Evolutionary conservation across 805 yeast genomes (phyloP), one percentile per base, ranked within the genome.

Genomic region (Hanseniaspora pseudoguilliermondii): DNA sequence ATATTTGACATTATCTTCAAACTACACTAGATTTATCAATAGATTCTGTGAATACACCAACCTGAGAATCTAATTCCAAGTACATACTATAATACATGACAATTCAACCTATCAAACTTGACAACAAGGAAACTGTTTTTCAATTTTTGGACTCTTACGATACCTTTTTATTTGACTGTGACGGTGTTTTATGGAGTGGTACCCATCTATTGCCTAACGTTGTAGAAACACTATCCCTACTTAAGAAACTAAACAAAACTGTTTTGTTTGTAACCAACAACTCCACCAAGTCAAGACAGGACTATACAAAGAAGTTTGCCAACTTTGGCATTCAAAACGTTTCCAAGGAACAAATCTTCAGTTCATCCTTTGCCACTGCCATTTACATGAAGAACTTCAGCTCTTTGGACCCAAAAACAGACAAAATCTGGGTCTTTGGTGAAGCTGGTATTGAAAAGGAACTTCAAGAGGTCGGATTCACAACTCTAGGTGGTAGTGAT

Each of bases 181-280:
- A 93, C 66, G 98, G 98, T 35, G 98, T 93, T 5, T 74, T 93
- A 58, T 93, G 98, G 98, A 71, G 85, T 49, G 97, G 97, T 2
- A 81, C 79, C 59, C 86, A 82, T 60, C 69, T 87, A 25, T 74
- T 93, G 49, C 97, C 97, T 7, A 72, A 78, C 18, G 85, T 87
- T 1, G 75, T 73, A 13, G 97, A 93, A 66, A 85, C 96, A 0
- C 68, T 93, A 43, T 74, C 75, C 10, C 65, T 84, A 43, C 72
- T 93, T 60, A 76, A 63, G 47, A 60, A 62, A 25, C 48, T 68
- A 29, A 78, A 79, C 40, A 93, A 93, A 68, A 79, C 82, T 59
- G 74, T 87, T 53, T 75, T 90, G 46, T 93, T 93, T 71, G 98
- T 93, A 32, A 90, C 98, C 47, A 93, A 93, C 74, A 93, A 93